Base-by-base conservation (phyloP, 164 flowering plant species). In the Nymphaea colorata region DNA sequence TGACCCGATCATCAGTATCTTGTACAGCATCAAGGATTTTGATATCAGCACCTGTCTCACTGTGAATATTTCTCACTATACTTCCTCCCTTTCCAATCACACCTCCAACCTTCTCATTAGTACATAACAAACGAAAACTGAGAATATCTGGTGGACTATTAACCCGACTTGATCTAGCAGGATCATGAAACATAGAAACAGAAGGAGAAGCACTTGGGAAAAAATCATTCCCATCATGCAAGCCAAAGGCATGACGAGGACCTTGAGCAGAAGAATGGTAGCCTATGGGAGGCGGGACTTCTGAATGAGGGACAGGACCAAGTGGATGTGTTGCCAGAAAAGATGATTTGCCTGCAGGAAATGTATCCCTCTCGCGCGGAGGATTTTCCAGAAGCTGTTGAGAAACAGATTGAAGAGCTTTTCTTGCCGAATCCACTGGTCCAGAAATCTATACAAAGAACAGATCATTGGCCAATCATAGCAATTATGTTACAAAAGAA, bases 31-130 rank as follows among this genome's bases (percentile, higher is more conserved):
- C 98, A 66, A 86, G 61, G 72, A 94, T 77, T 76, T 83, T 86
- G 76, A 94, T 90, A 64, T 90, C 96, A 79, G 93, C 86, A n/a
- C 96, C 96, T 55, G 96, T 87, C 74, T 94, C 99, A 61, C 84
- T 80, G 72, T 90, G 78, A 70, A 94, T 80, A 1, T 80, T 67
- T 81, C 78, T 88, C 43, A 94, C 75, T 57, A 91, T 78, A 67
- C 79, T 61, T 68, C 99, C 99, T 41, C 96, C 98, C 72, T 90
- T 91, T 51, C 98, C 98, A 74, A 94, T 94, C 18, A 94, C 72
- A 71, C 89, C 83, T 67, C 99, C 98, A 14, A 86, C 87, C 67
- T 81, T 87, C 63, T 88, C 96, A 72, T 75, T 78, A 64, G 68
- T 80, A 70, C 98, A 91, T 75, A 90, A 73, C 55, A 94, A 77